Base-by-base conservation (phyloP, 2,329 filamentous ascomycete genomes). In the Aspergillus quadricinctus region DNA sequence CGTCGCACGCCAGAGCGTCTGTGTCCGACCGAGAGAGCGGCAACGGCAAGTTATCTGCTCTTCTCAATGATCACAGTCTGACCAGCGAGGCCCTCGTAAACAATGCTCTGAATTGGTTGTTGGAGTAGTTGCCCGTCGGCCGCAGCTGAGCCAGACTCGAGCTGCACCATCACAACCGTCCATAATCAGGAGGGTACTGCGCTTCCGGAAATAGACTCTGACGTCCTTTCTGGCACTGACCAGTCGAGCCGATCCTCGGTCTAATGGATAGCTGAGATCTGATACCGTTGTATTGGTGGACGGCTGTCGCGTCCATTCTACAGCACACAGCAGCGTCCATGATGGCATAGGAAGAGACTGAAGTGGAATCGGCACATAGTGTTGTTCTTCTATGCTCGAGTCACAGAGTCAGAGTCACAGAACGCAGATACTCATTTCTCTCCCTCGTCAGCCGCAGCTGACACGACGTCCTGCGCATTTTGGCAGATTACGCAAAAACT, bases 71-170 rank as follows among this genome's bases (percentile, higher is more conserved):
- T 6, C 49, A 56, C 10, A 53, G 53, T 4, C 50, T 64, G 23
- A 64, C 55, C 1, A 60, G 57, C n/a, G 57, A 64, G 37, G 58
- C 57, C 5, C 51, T 65, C 27, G 60, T 62, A 9, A 55, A 64
- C 49, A 61, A 62, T 48, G 63, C 61, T 23, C 40, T 65, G 21
- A 58, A 58, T 21, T 65, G 63, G 61, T 52, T 64, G 21, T 49
- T 64, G 21, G 60, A 62, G 35, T 57, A 48, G 28, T 27, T 25
- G 21, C 43, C 21, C 2, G 21, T 46, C 7, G 9, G 23, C 19
- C 43, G 21, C 31, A 37, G 31, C 31, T 37, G 43, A 23, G 21
- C 23, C 1, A 21, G 2, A 45, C 4, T 45, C 41, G 21, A 46
- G 43, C 43, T 46, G 43, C n/a, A 25, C 23, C 21, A 23, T 25